Base-by-base conservation (phyloP, 2,329 filamentous ascomycete genomes). In the Neobulgaria alba region DNA sequence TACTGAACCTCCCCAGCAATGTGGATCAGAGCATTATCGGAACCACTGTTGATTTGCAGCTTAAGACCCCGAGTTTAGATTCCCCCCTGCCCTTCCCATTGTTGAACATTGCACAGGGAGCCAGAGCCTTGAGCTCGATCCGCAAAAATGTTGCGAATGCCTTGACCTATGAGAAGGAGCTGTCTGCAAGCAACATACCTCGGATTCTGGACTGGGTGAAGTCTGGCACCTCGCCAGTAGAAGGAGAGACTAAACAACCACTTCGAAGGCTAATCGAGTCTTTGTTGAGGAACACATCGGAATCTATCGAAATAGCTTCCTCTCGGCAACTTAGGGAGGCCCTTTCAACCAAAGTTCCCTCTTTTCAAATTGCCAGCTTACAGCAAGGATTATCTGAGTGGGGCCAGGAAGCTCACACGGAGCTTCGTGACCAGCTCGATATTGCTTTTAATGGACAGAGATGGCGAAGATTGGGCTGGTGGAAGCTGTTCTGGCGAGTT, bases 401-500 rank as follows among this genome's bases (percentile, higher is more conserved):
- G 87, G 80, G 88, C 0, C 80, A 90, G 54, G 68, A 69, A 16
- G 86, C 85, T 0, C 90, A 96, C 58, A 73, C 78, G 1, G 90
- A 96, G 61, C 72, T 96, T 5, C 85, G 87, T 47, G 74, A 82
- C 37, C 75, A 88, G 52, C 75, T 95, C 2, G 82, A 90, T 49
- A 65, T 77, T 33, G 88, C 86, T 0, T 90, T 95, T 53, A 68
- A 74, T 0, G 79, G 84, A n/a, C 71, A 67, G 14, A 71, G 79
- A 29, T 95, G 90, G 90, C 75, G 77, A 18, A 82, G 84, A 48
- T 68, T 95, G 3, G 74, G 79, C 12, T 96, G 90, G 89, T 95
- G 87, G 83, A 94, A 94, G 60, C 72, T 96, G 0, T 88, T 95
- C 58, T 95, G 88, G 88, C 79, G 87, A 15, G 88, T 92, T 17